Evolutionary conservation across 768 basidiomycete genomes (phyloP).

Genomic region (Mycena maculata): DNA sequence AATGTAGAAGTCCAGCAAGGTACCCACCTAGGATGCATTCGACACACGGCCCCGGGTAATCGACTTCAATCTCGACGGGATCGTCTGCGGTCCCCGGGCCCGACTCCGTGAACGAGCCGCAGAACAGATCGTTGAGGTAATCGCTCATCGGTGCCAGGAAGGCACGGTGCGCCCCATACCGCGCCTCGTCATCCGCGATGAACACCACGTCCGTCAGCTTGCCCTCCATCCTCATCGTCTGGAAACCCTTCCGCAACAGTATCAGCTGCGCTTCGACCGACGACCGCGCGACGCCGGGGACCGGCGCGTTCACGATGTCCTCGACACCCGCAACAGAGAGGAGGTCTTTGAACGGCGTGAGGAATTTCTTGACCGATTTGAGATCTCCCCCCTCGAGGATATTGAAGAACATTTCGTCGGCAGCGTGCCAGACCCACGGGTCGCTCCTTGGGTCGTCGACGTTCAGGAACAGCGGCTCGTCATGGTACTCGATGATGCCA

Average conservation of each 20-base stretch:
- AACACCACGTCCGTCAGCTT: constrained; percentile 42
- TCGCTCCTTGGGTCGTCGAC: constrained; percentile 51
- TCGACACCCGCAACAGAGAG: constrained; percentile 35
- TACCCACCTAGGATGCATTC: constrained; percentile 27
- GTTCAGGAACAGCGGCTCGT: constrained; percentile 57
- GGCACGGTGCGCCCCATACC: constrained; percentile 38
- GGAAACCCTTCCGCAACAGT: constrained; percentile 33
- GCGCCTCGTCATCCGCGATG: constrained; percentile 31
- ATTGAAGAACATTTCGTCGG: constrained; percentile 53
- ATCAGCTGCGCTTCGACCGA: constrained; percentile 36
- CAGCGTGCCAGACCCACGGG: constrained; percentile 54
- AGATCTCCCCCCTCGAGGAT: constrained; percentile 39
- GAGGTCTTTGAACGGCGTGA: constrained; percentile 34
- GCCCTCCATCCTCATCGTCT: constrained; percentile 33
- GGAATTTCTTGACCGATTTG: constrained; percentile 35
- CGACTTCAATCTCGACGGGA: constrained; percentile 34
- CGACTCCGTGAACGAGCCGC: constrained; percentile 35
- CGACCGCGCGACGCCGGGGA: constrained; percentile 32
- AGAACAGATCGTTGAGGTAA: constrained; percentile 40
- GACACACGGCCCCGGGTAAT: constrained; percentile 34
- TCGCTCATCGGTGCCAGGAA: constrained; percentile 40
- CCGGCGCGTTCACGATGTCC: constrained; percentile 33
- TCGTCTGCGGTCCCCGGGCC: constrained; percentile 34
- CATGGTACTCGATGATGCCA: constrained; percentile 34
- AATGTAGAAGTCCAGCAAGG: background rate